Evolutionary conservation across 1,284 basidiomycete species (phyloP).

Genomic region (Ganoderma meredithae): DNA sequence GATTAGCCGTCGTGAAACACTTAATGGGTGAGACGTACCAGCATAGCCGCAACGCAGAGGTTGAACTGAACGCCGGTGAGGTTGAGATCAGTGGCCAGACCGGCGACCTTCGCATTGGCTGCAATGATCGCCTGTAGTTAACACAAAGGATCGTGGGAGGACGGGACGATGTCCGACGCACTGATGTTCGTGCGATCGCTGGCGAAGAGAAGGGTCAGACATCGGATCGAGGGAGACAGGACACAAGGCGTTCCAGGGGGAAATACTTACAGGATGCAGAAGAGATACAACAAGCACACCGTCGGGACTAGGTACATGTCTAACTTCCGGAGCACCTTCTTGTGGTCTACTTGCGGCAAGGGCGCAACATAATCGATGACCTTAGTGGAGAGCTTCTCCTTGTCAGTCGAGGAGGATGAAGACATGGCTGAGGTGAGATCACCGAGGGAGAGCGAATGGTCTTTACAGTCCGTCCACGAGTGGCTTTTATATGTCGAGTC

Average conservation of each 20-base stretch:
- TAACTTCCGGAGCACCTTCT: constrained; percentile 33
- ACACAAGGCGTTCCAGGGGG: not conserved
- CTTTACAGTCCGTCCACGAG: not conserved
- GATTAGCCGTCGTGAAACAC: not conserved
- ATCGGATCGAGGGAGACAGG: constrained; percentile 24
- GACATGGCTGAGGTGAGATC: not conserved
- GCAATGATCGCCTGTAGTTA: constrained; percentile 22
- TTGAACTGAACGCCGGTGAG: constrained; percentile 31
- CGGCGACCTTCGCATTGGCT: constrained; percentile 35
- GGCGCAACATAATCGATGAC: too few species aligned
- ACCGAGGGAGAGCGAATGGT: not conserved
- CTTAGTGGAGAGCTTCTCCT: not conserved
- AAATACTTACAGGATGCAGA: constrained; percentile 43
- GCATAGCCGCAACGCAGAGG: constrained; percentile 27
- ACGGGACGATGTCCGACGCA: constrained; percentile 50
- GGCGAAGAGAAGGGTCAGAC: constrained; percentile 41
- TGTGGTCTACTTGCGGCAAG: not conserved
- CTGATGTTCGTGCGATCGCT: constrained; percentile 76
- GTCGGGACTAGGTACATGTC: constrained; percentile 28
- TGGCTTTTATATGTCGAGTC: not conserved
- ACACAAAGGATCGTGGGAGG: not conserved
- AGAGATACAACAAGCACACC: constrained; percentile 13
- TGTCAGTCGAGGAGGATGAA: not conserved
- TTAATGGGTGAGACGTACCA: constrained; percentile 5
- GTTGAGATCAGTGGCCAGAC: constrained; percentile 22